phyloP scores from a whole-genome alignment of 148 eudicot species.

The Cornus florida region DNA sequence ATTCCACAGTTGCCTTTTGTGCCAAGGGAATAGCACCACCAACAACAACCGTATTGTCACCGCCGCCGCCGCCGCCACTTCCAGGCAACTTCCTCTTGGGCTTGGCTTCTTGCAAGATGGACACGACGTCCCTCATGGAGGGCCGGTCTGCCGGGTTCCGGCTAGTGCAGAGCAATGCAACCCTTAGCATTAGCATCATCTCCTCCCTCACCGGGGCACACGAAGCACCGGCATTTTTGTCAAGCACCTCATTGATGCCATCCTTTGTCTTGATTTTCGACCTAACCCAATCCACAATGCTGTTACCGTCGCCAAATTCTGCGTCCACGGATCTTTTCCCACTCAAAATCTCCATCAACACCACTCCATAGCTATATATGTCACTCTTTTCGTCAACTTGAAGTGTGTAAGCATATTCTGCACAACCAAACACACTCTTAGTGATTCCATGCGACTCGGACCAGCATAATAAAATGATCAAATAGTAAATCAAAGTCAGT shows the following conservation, averaged over 20 bases:
- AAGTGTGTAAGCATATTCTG: conserved; percentile 91
- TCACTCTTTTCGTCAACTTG: conserved; percentile 99
- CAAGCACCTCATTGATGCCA: conserved; percentile 56
- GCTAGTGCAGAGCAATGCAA: conserved; percentile 89
- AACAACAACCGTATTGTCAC: conserved; percentile 30
- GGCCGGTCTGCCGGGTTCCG: conserved; percentile 83
- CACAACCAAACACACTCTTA: conserved; percentile 9
- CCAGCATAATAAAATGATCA: background rate
- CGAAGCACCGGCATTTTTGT: conserved; percentile 77
- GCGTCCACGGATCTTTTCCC: conserved; percentile 76
- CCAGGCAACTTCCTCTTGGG: conserved; percentile 71
- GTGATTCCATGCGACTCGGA: background rate
- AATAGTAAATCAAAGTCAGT: background rate
- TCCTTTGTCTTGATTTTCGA: conserved; percentile 59
- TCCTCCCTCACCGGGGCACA: conserved; percentile 77
- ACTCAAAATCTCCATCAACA: conserved; percentile 68
- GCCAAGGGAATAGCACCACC: conserved; percentile 15
- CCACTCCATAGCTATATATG: conserved; percentile 89
- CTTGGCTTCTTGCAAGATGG: conserved; percentile 91
- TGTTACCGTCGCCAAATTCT: conserved; percentile 86
- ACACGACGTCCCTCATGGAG: conserved; percentile 92
- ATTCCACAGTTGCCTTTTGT: conserved; percentile 28
- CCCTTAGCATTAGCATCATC: conserved; percentile 68
- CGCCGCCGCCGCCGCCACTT: conserved; percentile 16
- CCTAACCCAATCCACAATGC: conserved; percentile 88